Percentiles rank a stretch among this genome's conserved stretches.
Conservation (phyloP, 1,284 basidiomycete species). For the Cerrena zonata region DNA sequence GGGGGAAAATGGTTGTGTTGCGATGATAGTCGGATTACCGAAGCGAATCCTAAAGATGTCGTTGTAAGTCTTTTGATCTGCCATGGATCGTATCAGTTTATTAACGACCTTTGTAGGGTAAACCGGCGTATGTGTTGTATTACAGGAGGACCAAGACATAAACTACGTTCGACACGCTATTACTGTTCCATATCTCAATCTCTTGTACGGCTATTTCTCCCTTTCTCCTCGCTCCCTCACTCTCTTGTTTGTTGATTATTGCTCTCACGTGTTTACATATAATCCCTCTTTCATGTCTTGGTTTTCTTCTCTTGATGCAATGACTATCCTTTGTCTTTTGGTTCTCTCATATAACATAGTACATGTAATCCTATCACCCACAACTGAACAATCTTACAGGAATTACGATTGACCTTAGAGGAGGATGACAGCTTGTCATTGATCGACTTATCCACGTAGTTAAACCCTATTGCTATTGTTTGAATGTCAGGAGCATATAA, state of each 20-base stretch:
- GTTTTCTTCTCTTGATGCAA: conserved; percentile 16
- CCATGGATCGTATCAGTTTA: no score
- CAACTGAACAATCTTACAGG: no score
- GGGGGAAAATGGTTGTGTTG: conserved; percentile 81
- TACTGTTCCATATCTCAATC: conserved; percentile 21
- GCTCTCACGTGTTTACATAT: no score
- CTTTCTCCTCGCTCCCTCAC: conserved; percentile 1
- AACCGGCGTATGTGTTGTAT: conserved; percentile 83
- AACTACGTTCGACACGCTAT: conserved; percentile 19
- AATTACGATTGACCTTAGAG: no score
- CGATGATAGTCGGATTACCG: conserved; percentile 76
- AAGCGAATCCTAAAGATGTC: conserved; percentile 72
- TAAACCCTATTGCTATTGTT: no score
- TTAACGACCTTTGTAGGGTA: conserved; percentile 50
- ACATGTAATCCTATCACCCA: conserved; percentile 29
- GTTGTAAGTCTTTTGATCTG: conserved; percentile 76
- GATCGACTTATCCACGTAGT: no score
- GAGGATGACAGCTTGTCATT: no score
- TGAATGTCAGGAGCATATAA: no score
- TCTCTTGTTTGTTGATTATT: not conserved
- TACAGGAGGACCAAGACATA: conserved; percentile 70
- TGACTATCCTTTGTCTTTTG: conserved; percentile 25
- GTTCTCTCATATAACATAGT: conserved; percentile 30
- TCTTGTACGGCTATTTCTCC: not conserved
- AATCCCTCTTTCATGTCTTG: no score